Evolutionary conservation across 148 eudicot genomes (phyloP).

Genomic region (Spergularia bocconei): DNA sequence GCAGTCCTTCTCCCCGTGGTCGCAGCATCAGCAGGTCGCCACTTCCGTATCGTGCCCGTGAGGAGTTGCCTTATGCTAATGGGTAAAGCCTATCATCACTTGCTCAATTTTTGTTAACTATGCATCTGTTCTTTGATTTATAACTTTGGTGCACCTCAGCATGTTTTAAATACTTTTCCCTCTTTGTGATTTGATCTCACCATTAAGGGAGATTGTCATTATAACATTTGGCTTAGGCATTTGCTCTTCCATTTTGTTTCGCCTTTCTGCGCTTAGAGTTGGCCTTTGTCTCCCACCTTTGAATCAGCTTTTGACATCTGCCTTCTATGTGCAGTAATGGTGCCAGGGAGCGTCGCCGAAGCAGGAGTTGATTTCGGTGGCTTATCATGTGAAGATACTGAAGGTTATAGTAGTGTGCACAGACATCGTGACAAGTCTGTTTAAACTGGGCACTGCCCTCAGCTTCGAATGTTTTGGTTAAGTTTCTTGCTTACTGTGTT

Average conservation of each 20-base stretch:
- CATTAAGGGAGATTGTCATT: too few relatives aligned
- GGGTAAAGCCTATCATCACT: conserved; percentile 47
- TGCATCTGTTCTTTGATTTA: background rate
- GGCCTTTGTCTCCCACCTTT: too few relatives aligned
- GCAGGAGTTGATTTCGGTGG: conserved; percentile 69
- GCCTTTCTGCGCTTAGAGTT: background rate
- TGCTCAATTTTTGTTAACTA: background rate
- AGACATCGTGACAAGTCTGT: conserved; percentile 54
- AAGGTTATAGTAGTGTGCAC: conserved; percentile 48
- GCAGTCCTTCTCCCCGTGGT: conserved; percentile 87
- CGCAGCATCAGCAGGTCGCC: conserved; percentile 89
- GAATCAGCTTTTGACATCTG: background rate
- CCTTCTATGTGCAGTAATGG: conserved; percentile 57
- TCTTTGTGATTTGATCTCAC: background rate
- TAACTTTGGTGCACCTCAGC: background rate
- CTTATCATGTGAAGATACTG: conserved; percentile 24
- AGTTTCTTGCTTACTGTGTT: conserved; percentile 62
- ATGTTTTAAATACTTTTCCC: background rate
- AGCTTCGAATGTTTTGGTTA: conserved; percentile 67
- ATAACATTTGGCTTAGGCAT: background rate
- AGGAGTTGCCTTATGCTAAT: conserved; percentile 79
- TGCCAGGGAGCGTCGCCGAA: conserved; percentile 72
- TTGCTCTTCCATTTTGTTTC: background rate
- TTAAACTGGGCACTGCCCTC: conserved; percentile 50
- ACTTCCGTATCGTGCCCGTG: conserved; percentile 77